These are phyloP conservation scores for Penicillium sp. DNA, from an alignment of 2,329 filamentous ascomycete genomes.

Conservation along the genomic window DNA sequence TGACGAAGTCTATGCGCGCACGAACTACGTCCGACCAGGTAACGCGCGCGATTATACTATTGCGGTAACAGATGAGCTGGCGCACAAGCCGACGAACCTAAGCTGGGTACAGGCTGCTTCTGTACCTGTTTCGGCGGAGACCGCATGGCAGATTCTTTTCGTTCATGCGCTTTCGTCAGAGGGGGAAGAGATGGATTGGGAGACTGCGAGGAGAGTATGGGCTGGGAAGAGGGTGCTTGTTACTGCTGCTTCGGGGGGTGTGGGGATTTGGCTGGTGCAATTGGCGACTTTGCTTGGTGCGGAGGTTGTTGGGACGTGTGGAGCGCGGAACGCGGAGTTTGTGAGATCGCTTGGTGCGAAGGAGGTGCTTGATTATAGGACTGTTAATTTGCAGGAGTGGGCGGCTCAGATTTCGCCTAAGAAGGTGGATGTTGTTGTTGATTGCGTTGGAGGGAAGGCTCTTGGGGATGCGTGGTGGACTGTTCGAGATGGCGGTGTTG, in stretches of 20 bases:
- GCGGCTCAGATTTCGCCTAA: conserved; percentile 19
- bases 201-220: conserved; percentile 2
- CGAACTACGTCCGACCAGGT: conserved; percentile 37
- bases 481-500: conserved; percentile 37
- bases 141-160: conserved; percentile 48
- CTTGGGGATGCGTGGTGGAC: conserved; percentile 39
- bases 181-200: conserved; percentile 21
- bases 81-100: conserved; percentile 35
- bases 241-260: conserved; percentile 47
- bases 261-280: conserved; percentile 48
- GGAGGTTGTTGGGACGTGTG: conserved; percentile 43
- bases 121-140: conserved; percentile 43
- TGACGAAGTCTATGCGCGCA: conserved; percentile 42
- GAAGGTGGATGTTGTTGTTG: conserved; percentile 47
- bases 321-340: conserved; percentile 39
- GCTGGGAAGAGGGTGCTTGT: conserved; percentile 44
- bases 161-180: conserved; percentile 31
- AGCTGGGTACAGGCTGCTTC: conserved; percentile 40
- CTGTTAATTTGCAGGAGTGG: background rate
- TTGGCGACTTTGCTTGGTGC: conserved; percentile 27
- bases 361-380: conserved; percentile 44
- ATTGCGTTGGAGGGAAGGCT: conserved; percentile 43
- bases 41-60: conserved; percentile 41
- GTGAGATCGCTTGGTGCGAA: conserved; percentile 44
- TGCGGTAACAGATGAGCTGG: conserved; percentile 38